Base-by-base conservation (phyloP, 768 basidiomycete species). In the Trametes cubensis region DNA sequence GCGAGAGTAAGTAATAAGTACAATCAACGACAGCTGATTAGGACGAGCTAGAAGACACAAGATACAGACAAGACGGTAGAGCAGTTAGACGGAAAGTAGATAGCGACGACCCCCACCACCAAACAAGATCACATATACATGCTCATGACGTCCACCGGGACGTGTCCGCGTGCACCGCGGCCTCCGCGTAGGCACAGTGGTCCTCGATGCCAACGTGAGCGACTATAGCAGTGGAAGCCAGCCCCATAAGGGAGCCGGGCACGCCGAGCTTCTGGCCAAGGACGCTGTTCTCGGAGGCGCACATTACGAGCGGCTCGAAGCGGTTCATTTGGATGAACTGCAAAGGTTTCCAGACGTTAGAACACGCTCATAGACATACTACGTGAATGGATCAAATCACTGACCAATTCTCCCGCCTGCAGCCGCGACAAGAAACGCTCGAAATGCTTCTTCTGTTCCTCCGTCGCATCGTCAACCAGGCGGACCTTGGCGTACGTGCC, bases 271-370 rank as follows among this genome's bases (percentile, higher is more conserved):
- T 78, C 61, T 84, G 79, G 20, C 75, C 72, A 17, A 86, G 71
- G 20, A 74, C 66, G 17, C 67, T 58, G 63, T 81, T 85, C 61
- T 78, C 77, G 6, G 86, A 83, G 10, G 85, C 82, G 61, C 83
- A 87, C 63, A 89, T 79, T 4, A 81, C 85, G 28, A 87, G 77
- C n/a, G 85, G 74, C 54, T 81, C 79, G 14, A 72, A 66, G 8
- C 82, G 83, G 23, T 79, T 78, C 65, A 83, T 78, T 7, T 81
- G 79, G 30, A 88, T 76, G 69, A 87, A 88, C 88, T 90, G 62
- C 8, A 53, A 34, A 4, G 11, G 10, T 34, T 4, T 23, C 18
- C 30, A 10, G 3, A 40, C 15, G 20, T 51, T 14, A 8, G 42
- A 51, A 47, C 3, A 21, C 15, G 23, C 20, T 44, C 7, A 28